Base-by-base conservation (phyloP, 108 stramenopile species). In the Nitzschia sp. region DNA sequence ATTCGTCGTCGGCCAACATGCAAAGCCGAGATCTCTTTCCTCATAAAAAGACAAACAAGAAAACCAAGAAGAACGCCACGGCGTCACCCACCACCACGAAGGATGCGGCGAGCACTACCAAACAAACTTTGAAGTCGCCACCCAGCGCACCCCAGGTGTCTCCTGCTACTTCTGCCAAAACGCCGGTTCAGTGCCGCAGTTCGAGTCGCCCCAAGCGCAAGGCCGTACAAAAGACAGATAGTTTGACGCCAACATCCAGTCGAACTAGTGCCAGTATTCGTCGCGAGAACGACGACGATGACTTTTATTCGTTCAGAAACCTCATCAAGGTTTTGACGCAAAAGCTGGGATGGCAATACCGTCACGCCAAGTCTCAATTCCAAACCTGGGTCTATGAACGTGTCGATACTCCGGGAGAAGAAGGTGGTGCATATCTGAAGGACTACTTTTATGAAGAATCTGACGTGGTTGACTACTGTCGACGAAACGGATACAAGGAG, bases 401-500 rank as follows among this genome's bases (percentile, higher is more conserved):
- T 19, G 49, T 19, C 13, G n/a, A 23, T 19, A 51, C 49, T 4
- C 11, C 11, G 1, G 57, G 27, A 29, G 9, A 46, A 54, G 26
- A 47, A 13, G 56, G 57, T 31, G 68, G 68, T 24, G 27, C 42
- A 21, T 55, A 59, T 29, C 3, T 59, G 42, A 17, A 45, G 18
- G 68, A 69, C 56, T 69, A 36, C 42, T 69, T 69, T 45, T 59
- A 45, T 31, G 68, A 69, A 57, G 68, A 69, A 45, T 33, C 31
- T 11, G 68, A 69, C 42, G 68, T 69, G n/a, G 47, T 69, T n/a
- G 21, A 59, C 6, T 69, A 69, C 33, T 69, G 68, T 38, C 17
- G 55, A 3, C 4, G 47, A 1, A 59, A 69, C 25, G 19, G 30
- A 1, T 69, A 59, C 45, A 45, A 47, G n/a, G 45, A 58, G 21